phyloP scores from a whole-genome alignment of 1,284 basidiomycete genomes.

The Leccinum subrobustum region DNA sequence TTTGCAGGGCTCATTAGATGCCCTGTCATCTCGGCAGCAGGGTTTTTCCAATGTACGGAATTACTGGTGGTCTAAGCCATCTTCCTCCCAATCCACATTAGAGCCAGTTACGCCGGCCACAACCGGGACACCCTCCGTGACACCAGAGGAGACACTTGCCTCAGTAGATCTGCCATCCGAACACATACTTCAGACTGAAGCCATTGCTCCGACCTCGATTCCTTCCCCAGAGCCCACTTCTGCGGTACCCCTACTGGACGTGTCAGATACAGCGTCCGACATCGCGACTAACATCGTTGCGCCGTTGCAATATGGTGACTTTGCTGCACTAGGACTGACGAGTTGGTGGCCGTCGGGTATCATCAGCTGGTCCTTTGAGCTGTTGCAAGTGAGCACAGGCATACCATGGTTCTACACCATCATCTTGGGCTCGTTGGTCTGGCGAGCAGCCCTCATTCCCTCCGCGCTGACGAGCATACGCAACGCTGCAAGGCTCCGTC shows the following conservation, averaged over 20 bases:
- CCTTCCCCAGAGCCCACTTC: conserved; percentile 6
- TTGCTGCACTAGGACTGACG: conserved; percentile 73
- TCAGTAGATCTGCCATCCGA: not conserved
- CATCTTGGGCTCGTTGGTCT: conserved; percentile 64
- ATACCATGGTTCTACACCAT: conserved; percentile 90
- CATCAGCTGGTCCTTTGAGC: conserved; percentile 67
- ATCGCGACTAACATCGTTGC: conserved; percentile 33
- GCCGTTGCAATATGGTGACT: conserved; percentile 74
- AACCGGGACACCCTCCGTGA: not conserved
- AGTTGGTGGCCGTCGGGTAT: conserved; percentile 60
- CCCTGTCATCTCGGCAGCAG: conserved; percentile 4
- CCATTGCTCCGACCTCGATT: not conserved
- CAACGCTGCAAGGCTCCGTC: conserved; percentile 70
- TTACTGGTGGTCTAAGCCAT: conserved; percentile 35
- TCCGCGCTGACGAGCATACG: conserved; percentile 65
- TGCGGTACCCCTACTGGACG: conserved; percentile 8
- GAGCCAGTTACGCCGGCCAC: conserved; percentile 5
- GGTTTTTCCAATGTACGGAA: conserved; percentile 21
- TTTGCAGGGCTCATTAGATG: conserved; percentile 3
- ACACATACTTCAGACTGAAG: not conserved
- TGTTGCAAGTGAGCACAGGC: conserved; percentile 71
- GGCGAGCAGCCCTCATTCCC: conserved; percentile 72
- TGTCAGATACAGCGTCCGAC: conserved; percentile 9
- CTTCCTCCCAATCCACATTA: not conserved
- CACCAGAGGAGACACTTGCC: not conserved